Conservation (phyloP, 2,329 filamentous ascomycete genomes). For the Dactylellina cionopaga region DNA sequence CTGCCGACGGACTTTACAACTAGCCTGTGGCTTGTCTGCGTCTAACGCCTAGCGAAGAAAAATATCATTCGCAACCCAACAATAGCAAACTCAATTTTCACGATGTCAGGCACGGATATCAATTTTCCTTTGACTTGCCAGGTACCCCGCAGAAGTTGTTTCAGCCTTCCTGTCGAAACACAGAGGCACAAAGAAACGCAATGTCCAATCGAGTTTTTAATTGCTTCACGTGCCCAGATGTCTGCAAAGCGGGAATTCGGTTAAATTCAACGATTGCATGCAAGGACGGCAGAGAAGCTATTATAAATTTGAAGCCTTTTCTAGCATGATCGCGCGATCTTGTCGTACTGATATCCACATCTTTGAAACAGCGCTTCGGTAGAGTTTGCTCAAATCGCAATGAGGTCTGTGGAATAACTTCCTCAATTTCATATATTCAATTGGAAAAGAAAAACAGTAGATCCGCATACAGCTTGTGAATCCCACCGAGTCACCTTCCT, state of each 20-base stretch:
- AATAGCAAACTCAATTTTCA: background rate
- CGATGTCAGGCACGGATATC: background rate
- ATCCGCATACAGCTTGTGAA: too few species aligned
- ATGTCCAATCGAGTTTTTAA: constrained; percentile 7
- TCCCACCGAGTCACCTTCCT: too few species aligned
- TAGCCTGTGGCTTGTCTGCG: background rate
- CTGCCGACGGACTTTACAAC: background rate
- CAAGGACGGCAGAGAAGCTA: constrained; percentile 38
- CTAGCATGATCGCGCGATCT: constrained; percentile 51
- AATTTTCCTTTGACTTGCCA: constrained; percentile 12
- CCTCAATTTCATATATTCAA: too few species aligned
- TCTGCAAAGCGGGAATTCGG: constrained; percentile 28
- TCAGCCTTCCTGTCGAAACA: constrained; percentile 24
- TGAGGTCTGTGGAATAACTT: too few species aligned
- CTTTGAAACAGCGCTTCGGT: constrained; percentile 33
- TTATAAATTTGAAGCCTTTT: background rate
- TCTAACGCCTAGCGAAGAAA: background rate
- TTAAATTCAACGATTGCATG: constrained; percentile 22
- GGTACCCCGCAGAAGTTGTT: constrained; percentile 14
- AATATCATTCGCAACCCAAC: background rate
- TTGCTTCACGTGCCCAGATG: constrained; percentile 17
- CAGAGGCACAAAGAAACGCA: background rate
- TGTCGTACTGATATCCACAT: constrained; percentile 46
- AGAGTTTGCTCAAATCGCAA: background rate
- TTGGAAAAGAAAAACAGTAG: too few species aligned